phyloP scores from a whole-genome alignment of 768 basidiomycete species.

The Exsudoporus frostii region DNA sequence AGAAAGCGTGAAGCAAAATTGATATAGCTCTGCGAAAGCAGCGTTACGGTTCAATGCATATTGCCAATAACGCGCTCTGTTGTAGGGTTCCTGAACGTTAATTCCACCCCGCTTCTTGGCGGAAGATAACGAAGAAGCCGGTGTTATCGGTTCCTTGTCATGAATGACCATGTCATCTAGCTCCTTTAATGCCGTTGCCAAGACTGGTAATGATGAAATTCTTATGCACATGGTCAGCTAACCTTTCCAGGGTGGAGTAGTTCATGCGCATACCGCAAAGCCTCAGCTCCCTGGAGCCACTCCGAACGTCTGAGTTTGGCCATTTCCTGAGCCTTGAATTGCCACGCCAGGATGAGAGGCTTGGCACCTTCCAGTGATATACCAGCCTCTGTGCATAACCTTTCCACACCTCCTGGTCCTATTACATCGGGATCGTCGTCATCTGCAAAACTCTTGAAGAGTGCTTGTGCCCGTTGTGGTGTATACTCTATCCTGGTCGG shows the following conservation, averaged over 20 bases:
- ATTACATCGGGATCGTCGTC: conserved; percentile 48
- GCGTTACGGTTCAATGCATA: conserved; percentile 48
- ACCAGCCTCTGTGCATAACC: conserved; percentile 64
- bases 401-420: conserved; percentile 70
- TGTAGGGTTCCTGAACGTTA: conserved; percentile 46
- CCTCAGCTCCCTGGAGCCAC: conserved; percentile 59
- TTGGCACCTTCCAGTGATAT: conserved; percentile 70
- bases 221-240: conserved; percentile 29
- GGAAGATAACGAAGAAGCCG: conserved; percentile 18
- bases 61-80: conserved; percentile 46
- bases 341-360: conserved; percentile 76
- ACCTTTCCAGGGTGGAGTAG: neutral
- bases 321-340: conserved; percentile 67
- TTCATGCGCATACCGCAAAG: conserved; percentile 39
- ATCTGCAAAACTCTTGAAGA: conserved; percentile 67
- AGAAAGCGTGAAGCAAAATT: conserved; percentile 65
- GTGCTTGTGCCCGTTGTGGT: conserved; percentile 43
- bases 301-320: conserved; percentile 65
- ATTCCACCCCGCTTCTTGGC: conserved; percentile 32
- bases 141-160: conserved; percentile 38
- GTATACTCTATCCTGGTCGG: conserved; percentile 41
- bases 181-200: conserved; percentile 54
- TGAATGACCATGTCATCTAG: conserved; percentile 61
- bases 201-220: conserved; percentile 45
- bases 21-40: conserved; percentile 64